Conservation (phyloP, 768 basidiomycete species). For the Leccinum sublutescens region DNA sequence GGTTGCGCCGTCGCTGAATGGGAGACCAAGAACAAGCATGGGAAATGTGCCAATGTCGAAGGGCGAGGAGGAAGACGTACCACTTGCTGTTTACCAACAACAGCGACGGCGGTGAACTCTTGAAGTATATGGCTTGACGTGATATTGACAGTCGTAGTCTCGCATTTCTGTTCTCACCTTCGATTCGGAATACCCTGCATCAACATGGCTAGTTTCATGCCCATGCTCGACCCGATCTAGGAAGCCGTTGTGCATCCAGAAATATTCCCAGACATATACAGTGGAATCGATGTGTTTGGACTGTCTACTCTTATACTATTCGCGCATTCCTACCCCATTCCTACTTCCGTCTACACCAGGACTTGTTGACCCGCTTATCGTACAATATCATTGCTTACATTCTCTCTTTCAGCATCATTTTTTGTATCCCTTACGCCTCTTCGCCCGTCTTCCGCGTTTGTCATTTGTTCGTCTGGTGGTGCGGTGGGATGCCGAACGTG, state of each 20-base stretch:
- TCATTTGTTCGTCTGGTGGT: slow-evolving; percentile 3
- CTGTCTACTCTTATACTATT: slow-evolving; percentile 26
- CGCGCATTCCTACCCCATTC: slow-evolving; percentile 21
- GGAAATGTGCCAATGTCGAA: slow-evolving; percentile 34
- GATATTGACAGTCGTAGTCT: neutral
- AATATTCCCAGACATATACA: slow-evolving; percentile 24
- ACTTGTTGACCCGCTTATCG: slow-evolving; percentile 30
- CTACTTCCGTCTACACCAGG: slow-evolving; percentile 21
- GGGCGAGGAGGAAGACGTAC: slow-evolving; percentile 75
- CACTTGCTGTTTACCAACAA: slow-evolving; percentile 77
- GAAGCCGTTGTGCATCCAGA: slow-evolving; percentile 23
- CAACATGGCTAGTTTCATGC: slow-evolving; percentile 2
- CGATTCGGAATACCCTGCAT: slow-evolving; percentile 7
- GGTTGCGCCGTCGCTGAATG: slow-evolving; percentile 35
- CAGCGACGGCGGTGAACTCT: slow-evolving; percentile 51
- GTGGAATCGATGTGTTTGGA: slow-evolving; percentile 17
- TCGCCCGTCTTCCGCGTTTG: slow-evolving; percentile 6
- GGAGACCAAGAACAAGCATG: slow-evolving; percentile 41
- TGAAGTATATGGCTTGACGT: slow-evolving; percentile 13
- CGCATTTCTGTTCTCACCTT: neutral
- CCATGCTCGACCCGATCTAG: slow-evolving; percentile 24
- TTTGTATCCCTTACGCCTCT: slow-evolving; percentile 14
- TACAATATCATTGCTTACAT: slow-evolving; percentile 33
- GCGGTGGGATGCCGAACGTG: neutral
- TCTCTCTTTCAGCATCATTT: slow-evolving; percentile 17